Conservation (phyloP, 768 basidiomycete species). For the Suillus luteus region DNA sequence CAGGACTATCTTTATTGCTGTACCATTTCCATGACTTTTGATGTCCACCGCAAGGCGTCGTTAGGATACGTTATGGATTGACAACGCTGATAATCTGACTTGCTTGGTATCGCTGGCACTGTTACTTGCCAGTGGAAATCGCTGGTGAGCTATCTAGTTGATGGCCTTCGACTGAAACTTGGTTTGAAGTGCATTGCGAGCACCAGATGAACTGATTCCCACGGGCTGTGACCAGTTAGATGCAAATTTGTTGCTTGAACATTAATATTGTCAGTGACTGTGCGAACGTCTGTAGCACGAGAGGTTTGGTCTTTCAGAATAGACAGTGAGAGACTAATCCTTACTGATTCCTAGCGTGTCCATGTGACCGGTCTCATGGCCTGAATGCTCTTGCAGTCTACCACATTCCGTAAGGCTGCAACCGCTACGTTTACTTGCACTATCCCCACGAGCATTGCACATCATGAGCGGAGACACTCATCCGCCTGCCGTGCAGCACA, state of each 20-base stretch:
- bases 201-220: neutral
- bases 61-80: slow-evolving; percentile 27
- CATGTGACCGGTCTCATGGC: slow-evolving; percentile 13
- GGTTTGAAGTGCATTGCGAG: neutral
- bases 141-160: slow-evolving; percentile 7
- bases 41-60: neutral
- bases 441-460: neutral
- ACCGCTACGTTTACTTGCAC: neutral
- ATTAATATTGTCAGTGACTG: neutral
- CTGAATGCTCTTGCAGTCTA: neutral
- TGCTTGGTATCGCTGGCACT: neutral
- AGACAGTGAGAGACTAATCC: neutral
- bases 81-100: slow-evolving; percentile 27
- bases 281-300: neutral
- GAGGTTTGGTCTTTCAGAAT: neutral
- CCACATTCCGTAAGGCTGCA: neutral
- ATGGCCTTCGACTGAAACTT: slow-evolving; percentile 13
- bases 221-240: neutral
- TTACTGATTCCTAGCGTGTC: neutral
- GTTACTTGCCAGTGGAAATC: neutral
- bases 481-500: slow-evolving; percentile 39
- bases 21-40: slow-evolving; percentile 7
- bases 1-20: slow-evolving; percentile 14
- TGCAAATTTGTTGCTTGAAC: neutral
- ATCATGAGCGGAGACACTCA: slow-evolving; percentile 6